Evolutionary conservation across 2,329 filamentous ascomycete genomes (phyloP).

Genomic region (Penicillium frequentans): DNA sequence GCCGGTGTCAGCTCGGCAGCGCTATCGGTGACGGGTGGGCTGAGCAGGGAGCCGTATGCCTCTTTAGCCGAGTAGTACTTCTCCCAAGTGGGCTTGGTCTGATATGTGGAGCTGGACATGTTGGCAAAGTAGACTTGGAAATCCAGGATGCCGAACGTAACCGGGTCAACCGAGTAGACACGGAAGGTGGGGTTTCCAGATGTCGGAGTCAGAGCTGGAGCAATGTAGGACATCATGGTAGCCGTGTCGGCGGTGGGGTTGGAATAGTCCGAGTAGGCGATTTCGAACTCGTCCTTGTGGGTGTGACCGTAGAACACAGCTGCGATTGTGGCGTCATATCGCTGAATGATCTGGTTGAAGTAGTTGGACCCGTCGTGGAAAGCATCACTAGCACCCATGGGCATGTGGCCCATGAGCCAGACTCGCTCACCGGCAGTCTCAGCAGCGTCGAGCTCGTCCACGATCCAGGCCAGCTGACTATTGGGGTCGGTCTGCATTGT

Average conservation of each 20-base stretch:
- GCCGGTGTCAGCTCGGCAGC: constrained; percentile 52
- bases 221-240: constrained; percentile 53
- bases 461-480: constrained; percentile 55
- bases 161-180: constrained; percentile 58
- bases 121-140: constrained; percentile 55
- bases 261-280: constrained; percentile 53
- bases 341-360: constrained; percentile 17
- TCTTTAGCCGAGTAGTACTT: constrained; percentile 58
- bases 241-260: constrained; percentile 45
- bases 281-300: constrained; percentile 21
- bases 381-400: constrained; percentile 40
- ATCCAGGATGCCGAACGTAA: constrained; percentile 56
- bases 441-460: constrained; percentile 53
- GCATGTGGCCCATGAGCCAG: constrained; percentile 59
- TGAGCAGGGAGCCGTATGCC: constrained; percentile 50
- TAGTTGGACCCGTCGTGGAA: constrained; percentile 18
- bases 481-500: constrained; percentile 53
- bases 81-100: constrained; percentile 52
- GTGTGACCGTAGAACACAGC: constrained; percentile 16
- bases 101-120: constrained; percentile 47
- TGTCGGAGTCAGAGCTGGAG: constrained; percentile 55
- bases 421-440: constrained; percentile 55
- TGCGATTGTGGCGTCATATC: constrained; percentile 16
- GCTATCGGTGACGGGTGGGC: constrained; percentile 43
- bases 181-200: constrained; percentile 58